Conservation (phyloP, 306 rosid genomes). For the Dalbergia cochinchinensis region DNA sequence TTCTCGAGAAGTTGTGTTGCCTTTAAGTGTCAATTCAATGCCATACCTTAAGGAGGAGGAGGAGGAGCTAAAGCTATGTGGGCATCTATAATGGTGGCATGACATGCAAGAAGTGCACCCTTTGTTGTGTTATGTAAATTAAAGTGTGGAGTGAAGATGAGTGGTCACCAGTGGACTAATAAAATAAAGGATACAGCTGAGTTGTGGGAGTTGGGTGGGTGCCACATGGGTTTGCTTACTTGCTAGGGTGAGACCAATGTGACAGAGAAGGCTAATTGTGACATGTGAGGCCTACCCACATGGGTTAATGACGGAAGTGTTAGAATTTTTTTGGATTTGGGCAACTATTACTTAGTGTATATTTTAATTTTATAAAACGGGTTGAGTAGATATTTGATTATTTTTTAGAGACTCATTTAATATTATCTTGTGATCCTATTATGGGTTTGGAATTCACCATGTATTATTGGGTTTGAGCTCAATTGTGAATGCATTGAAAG, state of each 20-base stretch:
- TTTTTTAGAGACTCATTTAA: too few relatives aligned
- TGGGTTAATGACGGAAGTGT: not conserved
- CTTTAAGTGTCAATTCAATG: not conserved
- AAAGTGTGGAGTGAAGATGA: not conserved
- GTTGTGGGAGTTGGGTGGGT: not conserved
- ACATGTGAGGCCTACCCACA: constrained; percentile 2
- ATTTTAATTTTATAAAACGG: too few relatives aligned
- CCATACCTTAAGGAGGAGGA: not conserved
- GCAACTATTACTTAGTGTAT: too few relatives aligned
- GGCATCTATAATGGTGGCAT: not conserved
- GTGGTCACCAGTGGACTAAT: not conserved
- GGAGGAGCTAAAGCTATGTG: not conserved
- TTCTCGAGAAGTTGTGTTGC: not conserved
- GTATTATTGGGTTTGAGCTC: too few relatives aligned
- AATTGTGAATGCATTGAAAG: too few relatives aligned
- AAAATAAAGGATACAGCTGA: not conserved
- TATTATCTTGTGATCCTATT: too few relatives aligned
- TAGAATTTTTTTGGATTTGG: too few relatives aligned
- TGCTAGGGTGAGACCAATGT: constrained; percentile 10
- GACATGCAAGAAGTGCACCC: not conserved
- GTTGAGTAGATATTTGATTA: too few relatives aligned
- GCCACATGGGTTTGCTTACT: constrained; percentile 5
- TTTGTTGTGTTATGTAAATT: not conserved
- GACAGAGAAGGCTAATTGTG: constrained; percentile 7
- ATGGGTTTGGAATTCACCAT: too few relatives aligned